Evolutionary conservation across 441 rosid genomes (phyloP).

Genomic region (Mallotus japonicus): DNA sequence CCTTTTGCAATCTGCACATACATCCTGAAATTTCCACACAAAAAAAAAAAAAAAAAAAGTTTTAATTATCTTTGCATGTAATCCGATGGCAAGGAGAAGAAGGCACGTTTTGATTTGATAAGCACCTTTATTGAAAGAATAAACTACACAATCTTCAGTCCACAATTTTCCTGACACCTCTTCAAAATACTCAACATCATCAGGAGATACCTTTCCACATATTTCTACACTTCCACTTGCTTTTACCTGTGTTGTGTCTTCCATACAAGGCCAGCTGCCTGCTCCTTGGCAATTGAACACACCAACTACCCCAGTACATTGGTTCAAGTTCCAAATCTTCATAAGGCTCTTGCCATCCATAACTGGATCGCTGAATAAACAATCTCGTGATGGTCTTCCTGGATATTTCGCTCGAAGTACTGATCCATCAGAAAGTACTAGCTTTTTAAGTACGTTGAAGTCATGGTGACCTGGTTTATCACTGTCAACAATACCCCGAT

Average conservation of each 20-base stretch:
- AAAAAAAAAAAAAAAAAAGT: no score
- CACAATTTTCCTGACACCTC: conserved; percentile 46
- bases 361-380: conserved; percentile 55
- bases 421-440: conserved; percentile 52
- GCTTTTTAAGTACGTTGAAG: conserved; percentile 47
- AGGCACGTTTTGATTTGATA: background rate
- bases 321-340: conserved; percentile 60
- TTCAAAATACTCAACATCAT: conserved; percentile 49
- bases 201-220: conserved; percentile 38
- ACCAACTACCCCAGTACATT: conserved; percentile 49
- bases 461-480: conserved; percentile 57
- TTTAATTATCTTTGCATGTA: no score
- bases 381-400: conserved; percentile 52
- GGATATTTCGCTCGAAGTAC: conserved; percentile 58
- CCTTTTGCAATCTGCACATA: conserved; percentile 27
- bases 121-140: conserved; percentile 49
- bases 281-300: conserved; percentile 64
- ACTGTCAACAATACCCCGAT: conserved; percentile 29
- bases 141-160: conserved; percentile 50
- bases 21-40: no score
- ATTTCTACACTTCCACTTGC: conserved; percentile 17
- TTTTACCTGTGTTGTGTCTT: conserved; percentile 18
- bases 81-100: background rate
- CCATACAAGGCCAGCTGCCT: conserved; percentile 50
- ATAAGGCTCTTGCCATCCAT: conserved; percentile 51